A percentile compares a stretch with the other conserved stretches of the same genome.
Evolutionary conservation across 2,329 filamentous ascomycete species (phyloP).

Genomic region (Thelonectria discophora): DNA sequence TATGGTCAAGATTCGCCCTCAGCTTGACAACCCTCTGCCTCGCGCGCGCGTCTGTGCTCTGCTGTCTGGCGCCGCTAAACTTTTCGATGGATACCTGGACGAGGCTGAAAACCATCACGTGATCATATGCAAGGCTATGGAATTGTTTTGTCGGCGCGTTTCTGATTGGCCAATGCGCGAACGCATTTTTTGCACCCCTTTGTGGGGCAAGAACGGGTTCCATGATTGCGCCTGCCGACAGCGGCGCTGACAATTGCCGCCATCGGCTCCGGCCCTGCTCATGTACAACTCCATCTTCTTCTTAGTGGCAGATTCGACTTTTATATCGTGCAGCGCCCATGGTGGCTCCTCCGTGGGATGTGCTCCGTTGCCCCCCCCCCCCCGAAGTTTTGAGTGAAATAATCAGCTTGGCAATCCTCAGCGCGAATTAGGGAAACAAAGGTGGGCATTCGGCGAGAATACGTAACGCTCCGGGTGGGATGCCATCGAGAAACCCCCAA

Average conservation of each 20-base stretch:
- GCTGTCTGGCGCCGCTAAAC: slow-evolving; percentile 36
- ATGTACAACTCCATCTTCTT: background rate
- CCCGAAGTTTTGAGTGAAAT: slow-evolving; percentile 3
- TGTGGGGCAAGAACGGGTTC: slow-evolving; percentile 31
- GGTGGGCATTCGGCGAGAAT: slow-evolving; percentile 19
- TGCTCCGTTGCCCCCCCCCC: background rate
- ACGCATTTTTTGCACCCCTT: slow-evolving; percentile 33
- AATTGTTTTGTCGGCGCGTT: too few species aligned
- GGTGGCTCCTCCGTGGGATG: slow-evolving; percentile 10
- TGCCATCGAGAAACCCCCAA: background rate
- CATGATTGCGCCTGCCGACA: slow-evolving; percentile 35
- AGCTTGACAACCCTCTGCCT: slow-evolving; percentile 31
- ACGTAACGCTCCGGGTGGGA: slow-evolving; percentile 18
- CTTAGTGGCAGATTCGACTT: background rate
- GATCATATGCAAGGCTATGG: slow-evolving; percentile 28
- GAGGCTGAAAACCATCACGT: slow-evolving; percentile 38
- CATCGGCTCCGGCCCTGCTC: slow-evolving; percentile 18
- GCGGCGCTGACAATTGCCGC: slow-evolving; percentile 41
- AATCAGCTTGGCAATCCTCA: slow-evolving; percentile 4
- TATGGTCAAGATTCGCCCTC: slow-evolving; percentile 33
- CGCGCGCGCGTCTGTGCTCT: slow-evolving; percentile 34
- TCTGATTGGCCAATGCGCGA: slow-evolving; percentile 20
- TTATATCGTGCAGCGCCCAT: background rate
- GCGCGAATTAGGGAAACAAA: background rate
- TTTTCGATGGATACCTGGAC: slow-evolving; percentile 37